These are phyloP conservation scores for Mycena amicta DNA, from an alignment of 768 basidiomycete species.

Conservation along the genomic window DNA sequence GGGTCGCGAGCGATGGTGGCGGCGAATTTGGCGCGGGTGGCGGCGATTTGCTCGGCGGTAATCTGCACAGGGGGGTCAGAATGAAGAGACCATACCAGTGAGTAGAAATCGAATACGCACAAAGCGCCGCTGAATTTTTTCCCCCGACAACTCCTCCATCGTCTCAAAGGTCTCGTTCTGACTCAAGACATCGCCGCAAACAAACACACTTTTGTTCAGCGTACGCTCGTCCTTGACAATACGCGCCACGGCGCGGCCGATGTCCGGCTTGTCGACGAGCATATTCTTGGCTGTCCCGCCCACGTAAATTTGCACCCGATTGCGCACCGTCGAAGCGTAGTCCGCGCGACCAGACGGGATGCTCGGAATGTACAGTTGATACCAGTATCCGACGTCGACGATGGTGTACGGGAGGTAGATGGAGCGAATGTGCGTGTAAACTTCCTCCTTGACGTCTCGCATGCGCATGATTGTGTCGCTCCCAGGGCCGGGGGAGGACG, in stretches of 20 bases:
- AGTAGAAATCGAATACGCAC: not conserved
- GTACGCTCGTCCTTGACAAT: slow-evolving; percentile 33
- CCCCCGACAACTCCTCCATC: slow-evolving; percentile 25
- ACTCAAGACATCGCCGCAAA: slow-evolving; percentile 28
- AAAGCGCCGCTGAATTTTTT: slow-evolving; percentile 16
- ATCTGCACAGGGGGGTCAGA: not conserved
- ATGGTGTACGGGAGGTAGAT: slow-evolving; percentile 28
- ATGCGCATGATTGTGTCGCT: not conserved
- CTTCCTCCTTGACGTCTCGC: slow-evolving; percentile 25
- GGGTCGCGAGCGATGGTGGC: not conserved
- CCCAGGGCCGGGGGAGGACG: not conserved
- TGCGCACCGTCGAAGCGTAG: not conserved
- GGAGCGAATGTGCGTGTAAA: slow-evolving; percentile 25
- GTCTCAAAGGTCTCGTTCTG: slow-evolving; percentile 24
- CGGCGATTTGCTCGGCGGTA: not conserved
- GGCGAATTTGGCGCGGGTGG: not conserved
- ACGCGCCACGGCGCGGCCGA: slow-evolving; percentile 28
- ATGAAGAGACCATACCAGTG: not conserved
- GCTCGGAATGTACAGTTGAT: slow-evolving; percentile 19
- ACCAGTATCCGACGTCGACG: slow-evolving; percentile 35
- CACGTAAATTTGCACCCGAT: slow-evolving; percentile 14
- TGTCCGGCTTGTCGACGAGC: slow-evolving; percentile 24
- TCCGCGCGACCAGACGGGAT: slow-evolving; percentile 10
- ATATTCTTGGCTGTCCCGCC: slow-evolving; percentile 19
- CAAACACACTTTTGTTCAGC: slow-evolving; percentile 30